Percentiles rank a stretch among this genome's conserved stretches.
Evolutionary conservation across 306 rosid genomes (phyloP).

Genomic region (Parietaria judaica): DNA sequence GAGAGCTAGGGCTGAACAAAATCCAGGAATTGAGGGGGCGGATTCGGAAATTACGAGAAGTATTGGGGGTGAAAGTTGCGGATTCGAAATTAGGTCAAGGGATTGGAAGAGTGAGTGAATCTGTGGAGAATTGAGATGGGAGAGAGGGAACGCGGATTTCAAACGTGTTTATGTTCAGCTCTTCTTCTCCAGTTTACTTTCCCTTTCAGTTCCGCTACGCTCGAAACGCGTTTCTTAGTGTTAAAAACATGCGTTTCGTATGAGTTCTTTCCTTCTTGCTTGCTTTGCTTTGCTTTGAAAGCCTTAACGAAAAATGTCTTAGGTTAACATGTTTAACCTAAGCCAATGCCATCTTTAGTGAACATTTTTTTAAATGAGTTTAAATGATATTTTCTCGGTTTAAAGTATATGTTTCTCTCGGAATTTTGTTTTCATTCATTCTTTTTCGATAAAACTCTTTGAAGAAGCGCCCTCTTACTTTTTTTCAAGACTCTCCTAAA

Average conservation of each 20-base stretch:
- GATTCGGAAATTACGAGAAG: slow-evolving; percentile 4
- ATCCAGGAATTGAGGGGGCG: slow-evolving; percentile 19
- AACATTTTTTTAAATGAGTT: too few relatives aligned
- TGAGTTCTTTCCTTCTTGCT: too few relatives aligned
- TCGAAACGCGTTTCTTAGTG: slow-evolving; percentile 5
- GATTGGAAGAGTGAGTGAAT: slow-evolving; percentile 6
- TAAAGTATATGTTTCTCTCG: too few relatives aligned
- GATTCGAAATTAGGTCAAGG: slow-evolving; percentile 9
- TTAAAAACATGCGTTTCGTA: neutral
- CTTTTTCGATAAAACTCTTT: too few relatives aligned
- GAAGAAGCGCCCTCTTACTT: too few relatives aligned
- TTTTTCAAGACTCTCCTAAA: too few relatives aligned
- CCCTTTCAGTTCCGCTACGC: slow-evolving; percentile 23
- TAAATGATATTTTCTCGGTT: too few relatives aligned
- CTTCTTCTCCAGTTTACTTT: slow-evolving; percentile 13
- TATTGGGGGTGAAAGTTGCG: neutral
- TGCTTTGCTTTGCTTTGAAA: neutral
- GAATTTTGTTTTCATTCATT: too few relatives aligned
- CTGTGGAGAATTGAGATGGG: slow-evolving; percentile 3
- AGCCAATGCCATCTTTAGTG: too few relatives aligned
- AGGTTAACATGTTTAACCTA: too few relatives aligned
- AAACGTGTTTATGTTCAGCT: slow-evolving; percentile 13
- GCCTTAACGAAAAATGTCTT: too few relatives aligned
- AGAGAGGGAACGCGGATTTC: slow-evolving; percentile 23
- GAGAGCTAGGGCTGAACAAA: slow-evolving; percentile 6